Percentiles rank a stretch among this genome's conserved stretches.
Evolutionary conservation across 2,329 filamentous ascomycete species (phyloP).

Genomic region (Colletotrichum sp.): DNA sequence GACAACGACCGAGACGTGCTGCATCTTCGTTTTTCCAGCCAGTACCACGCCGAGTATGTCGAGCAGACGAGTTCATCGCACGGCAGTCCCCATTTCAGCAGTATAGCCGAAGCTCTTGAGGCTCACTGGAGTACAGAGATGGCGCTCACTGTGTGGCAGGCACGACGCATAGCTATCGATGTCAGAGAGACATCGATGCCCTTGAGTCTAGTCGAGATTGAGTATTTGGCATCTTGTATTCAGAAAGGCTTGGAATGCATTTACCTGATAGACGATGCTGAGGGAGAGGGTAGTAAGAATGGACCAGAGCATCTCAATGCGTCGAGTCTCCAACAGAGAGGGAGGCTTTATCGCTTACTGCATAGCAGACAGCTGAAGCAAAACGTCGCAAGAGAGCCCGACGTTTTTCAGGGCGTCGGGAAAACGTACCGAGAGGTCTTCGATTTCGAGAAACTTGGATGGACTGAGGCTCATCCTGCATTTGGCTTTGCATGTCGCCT

Average conservation of each 20-base stretch:
- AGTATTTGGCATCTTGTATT: conserved; percentile 31
- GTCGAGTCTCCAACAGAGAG: conserved; percentile 21
- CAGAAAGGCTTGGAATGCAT: conserved; percentile 31
- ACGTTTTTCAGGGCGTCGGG: conserved; percentile 32
- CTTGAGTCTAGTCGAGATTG: conserved; percentile 26
- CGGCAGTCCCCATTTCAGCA: neutral
- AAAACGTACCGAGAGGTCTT: conserved; percentile 34
- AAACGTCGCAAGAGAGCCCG: conserved; percentile 23
- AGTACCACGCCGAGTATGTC: neutral
- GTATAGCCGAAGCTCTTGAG: conserved; percentile 24
- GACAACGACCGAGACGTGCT: conserved; percentile 28
- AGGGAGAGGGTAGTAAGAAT: conserved; percentile 13
- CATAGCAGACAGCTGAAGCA: conserved; percentile 15
- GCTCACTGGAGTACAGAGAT: conserved; percentile 32
- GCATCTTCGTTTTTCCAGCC: conserved; percentile 28
- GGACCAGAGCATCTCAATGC: conserved; percentile 10
- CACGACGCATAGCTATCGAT: conserved; percentile 31
- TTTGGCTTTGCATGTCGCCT: conserved; percentile 35
- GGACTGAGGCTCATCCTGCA: conserved; percentile 30
- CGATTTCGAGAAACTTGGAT: conserved; percentile 32
- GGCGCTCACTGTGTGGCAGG: conserved; percentile 26
- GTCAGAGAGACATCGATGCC: conserved; percentile 26
- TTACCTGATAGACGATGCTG: conserved; percentile 32
- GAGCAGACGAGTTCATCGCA: neutral
- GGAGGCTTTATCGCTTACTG: conserved; percentile 26